Percentiles rank a stretch among this genome's conserved stretches.
Conservation (phyloP, 768 basidiomycete species). For the Tephrocybe sp. region DNA sequence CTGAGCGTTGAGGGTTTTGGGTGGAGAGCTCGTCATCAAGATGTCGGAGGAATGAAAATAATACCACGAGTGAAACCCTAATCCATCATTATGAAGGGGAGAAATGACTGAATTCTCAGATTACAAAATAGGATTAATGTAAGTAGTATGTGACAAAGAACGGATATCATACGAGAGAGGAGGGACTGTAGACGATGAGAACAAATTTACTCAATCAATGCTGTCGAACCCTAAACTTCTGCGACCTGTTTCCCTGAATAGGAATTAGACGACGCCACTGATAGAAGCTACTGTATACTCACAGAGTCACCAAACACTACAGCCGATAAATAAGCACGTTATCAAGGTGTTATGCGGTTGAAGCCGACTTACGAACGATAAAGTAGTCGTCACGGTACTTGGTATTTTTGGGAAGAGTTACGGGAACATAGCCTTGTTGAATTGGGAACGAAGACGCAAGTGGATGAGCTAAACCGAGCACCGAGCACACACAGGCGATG, state of each 20-base stretch:
- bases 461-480: slow-evolving; percentile 19
- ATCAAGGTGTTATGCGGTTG: background rate
- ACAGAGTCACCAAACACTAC: slow-evolving; percentile 31
- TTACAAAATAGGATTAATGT: no score
- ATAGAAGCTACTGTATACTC: background rate
- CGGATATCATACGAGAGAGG: no score
- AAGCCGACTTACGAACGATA: slow-evolving; percentile 22
- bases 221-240: slow-evolving; percentile 19
- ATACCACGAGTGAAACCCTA: background rate
- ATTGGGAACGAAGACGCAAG: slow-evolving; percentile 25
- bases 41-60: no score
- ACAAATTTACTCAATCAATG: background rate
- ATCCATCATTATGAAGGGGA: background rate
- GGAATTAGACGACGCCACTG: background rate
- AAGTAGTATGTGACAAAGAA: no score
- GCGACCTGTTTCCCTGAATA: slow-evolving; percentile 25
- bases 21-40: no score
- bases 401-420: slow-evolving; percentile 14
- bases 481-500: no score
- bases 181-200: background rate
- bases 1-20: no score
- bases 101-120: no score
- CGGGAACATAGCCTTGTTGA: slow-evolving; percentile 11
- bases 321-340: background rate
- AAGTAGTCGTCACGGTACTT: slow-evolving; percentile 22